Percentiles rank a stretch among this genome's conserved stretches.
These are phyloP conservation scores for Ilyonectria sp. DNA, from an alignment of 2,329 filamentous ascomycete genomes.

Conservation along the genomic window DNA sequence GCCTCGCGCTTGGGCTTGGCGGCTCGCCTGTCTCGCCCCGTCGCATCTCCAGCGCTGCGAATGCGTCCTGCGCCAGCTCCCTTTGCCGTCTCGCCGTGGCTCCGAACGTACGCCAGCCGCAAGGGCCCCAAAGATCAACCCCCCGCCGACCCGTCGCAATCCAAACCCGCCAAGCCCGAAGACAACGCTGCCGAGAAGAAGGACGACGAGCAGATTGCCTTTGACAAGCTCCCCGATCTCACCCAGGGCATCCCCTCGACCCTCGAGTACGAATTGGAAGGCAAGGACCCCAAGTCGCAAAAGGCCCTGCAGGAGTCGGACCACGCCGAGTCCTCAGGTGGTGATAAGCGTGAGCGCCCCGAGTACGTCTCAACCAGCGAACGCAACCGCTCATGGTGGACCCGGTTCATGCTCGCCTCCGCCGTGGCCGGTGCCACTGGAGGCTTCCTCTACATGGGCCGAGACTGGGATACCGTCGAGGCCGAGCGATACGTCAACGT, in stretches of 20 bases:
- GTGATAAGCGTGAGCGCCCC: constrained; percentile 64
- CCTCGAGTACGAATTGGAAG: constrained; percentile 80
- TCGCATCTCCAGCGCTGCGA: constrained; percentile 45
- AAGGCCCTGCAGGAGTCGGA: constrained; percentile 55
- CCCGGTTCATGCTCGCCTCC: constrained; percentile 80
- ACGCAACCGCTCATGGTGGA: constrained; percentile 81
- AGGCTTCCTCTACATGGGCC: constrained; percentile 82
- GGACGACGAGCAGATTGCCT: constrained; percentile 63
- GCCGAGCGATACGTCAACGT: constrained; percentile 77
- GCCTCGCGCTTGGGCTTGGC: constrained; percentile 53
- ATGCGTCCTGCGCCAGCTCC: constrained; percentile 41
- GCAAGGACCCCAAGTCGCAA: constrained; percentile 54
- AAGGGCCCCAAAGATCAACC: constrained; percentile 33
- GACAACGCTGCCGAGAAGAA: constrained; percentile 35
- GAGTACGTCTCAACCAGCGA: constrained; percentile 94
- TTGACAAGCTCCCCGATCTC: constrained; percentile 86
- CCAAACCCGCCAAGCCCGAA: constrained; percentile 38
- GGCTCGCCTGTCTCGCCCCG: constrained; percentile 47
- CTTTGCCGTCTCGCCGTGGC: constrained; percentile 45
- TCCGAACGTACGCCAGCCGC: constrained; percentile 50
- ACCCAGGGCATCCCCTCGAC: constrained; percentile 97
- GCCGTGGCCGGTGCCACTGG: constrained; percentile 70
- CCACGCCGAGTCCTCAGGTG: constrained; percentile 51
- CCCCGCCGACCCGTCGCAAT: constrained; percentile 35
- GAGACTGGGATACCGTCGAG: constrained; percentile 91